A percentile compares a stretch with the other conserved stretches of the same genome.
phyloP scores from a whole-genome alignment of 179 eudicot species.

The Sideroxylon spinosum region DNA sequence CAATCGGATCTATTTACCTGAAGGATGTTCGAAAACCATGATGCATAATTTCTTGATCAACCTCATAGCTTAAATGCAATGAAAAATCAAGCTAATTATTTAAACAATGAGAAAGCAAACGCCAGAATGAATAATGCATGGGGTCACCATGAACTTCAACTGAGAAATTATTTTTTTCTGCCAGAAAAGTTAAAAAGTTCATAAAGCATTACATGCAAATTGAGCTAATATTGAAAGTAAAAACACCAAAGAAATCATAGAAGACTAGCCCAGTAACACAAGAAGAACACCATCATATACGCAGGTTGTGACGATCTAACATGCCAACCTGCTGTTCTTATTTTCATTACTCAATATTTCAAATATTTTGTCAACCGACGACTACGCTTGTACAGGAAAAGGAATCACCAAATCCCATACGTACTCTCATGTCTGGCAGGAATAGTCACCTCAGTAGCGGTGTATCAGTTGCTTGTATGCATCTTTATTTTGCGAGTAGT shows the following conservation, averaged over 20 bases:
- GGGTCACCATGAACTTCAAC: neutral
- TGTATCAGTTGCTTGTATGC: conserved; percentile 73
- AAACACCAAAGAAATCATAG: neutral
- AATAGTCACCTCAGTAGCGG: conserved; percentile 35
- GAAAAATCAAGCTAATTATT: neutral
- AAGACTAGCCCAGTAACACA: neutral
- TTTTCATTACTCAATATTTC: neutral
- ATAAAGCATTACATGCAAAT: neutral
- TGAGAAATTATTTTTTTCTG: neutral
- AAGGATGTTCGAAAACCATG: too few species aligned
- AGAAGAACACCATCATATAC: neutral
- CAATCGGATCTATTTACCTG: neutral
- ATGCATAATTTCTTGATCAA: neutral
- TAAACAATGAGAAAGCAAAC: neutral
- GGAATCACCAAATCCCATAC: neutral
- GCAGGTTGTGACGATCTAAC: neutral
- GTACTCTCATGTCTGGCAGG: neutral
- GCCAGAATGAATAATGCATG: neutral
- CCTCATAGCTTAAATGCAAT: neutral
- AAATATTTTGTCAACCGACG: neutral
- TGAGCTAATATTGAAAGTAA: neutral
- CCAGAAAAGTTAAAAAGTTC: neutral
- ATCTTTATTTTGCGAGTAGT: conserved; percentile 55
- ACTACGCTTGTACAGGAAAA: neutral
- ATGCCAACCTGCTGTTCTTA: conserved; percentile 5